phyloP scores from a whole-genome alignment of 805 yeast species.

The Wickerhamiella sorbophila region DNA sequence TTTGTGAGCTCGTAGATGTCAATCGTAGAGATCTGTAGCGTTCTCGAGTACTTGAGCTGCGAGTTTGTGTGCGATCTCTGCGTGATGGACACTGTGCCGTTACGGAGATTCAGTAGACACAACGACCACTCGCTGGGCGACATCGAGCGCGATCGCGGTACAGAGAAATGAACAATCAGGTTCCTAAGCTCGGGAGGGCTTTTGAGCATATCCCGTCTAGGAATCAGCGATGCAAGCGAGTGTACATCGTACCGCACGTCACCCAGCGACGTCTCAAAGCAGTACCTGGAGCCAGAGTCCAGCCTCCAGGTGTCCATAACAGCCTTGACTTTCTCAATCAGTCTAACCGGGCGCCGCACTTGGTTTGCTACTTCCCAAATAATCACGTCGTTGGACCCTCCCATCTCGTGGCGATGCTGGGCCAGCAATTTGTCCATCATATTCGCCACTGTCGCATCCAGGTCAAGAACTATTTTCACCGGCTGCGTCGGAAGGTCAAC shows the following conservation, averaged over 20 bases:
- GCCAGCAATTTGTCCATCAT: conserved; percentile 14
- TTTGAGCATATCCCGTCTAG: conserved; percentile 23
- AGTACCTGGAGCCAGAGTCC: conserved; percentile 4
- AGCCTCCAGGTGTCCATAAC: conserved; percentile 16
- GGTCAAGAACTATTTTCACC: conserved; percentile 12
- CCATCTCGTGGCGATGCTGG: conserved; percentile 18
- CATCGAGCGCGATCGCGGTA: conserved; percentile 5
- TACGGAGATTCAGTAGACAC: conserved; percentile 7
- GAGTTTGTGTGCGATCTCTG: neutral
- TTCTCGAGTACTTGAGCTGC: neutral
- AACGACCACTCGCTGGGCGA: conserved; percentile 9
- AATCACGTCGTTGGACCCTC: conserved; percentile 15
- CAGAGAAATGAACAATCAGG: conserved; percentile 13
- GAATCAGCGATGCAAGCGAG: conserved; percentile 22
- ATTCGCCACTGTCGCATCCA: conserved; percentile 8
- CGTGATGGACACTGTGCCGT: conserved; percentile 1
- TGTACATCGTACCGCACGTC: conserved; percentile 14
- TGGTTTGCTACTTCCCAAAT: conserved; percentile 22
- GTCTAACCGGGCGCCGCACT: conserved; percentile 20
- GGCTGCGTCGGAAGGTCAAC: conserved; percentile 19
- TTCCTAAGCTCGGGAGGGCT: conserved; percentile 11
- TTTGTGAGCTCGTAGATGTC: conserved; percentile 16
- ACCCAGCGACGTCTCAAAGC: conserved; percentile 15
- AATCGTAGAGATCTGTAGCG: conserved; percentile 6
- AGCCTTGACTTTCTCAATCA: conserved; percentile 14